phyloP scores from a whole-genome alignment of 495 filamentous ascomycete species.

The Xylaria scruposa region DNA sequence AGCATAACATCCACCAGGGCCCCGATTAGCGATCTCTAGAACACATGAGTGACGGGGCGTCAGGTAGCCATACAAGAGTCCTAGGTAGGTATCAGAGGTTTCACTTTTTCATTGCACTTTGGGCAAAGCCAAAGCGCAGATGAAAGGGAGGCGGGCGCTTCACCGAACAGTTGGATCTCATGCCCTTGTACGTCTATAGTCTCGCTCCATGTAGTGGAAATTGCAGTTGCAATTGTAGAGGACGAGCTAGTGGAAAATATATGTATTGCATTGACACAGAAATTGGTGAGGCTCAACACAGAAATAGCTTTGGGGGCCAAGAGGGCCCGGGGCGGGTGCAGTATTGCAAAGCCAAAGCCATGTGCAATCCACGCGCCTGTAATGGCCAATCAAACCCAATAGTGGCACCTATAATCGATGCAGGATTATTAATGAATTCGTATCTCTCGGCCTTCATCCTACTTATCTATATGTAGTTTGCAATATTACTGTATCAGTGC shows the following conservation, averaged over 20 bases:
- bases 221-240: constrained; percentile 4
- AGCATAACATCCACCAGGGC: background rate
- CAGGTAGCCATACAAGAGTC: background rate
- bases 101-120: background rate
- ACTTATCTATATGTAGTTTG: background rate
- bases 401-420: too few species aligned
- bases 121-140: background rate
- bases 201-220: background rate
- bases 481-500: background rate
- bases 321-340: too few species aligned
- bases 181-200: background rate
- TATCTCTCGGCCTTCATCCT: background rate
- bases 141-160: background rate
- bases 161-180: constrained; percentile 2
- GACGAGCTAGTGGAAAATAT: background rate
- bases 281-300: background rate
- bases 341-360: too few species aligned
- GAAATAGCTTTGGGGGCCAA: too few species aligned
- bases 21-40: background rate
- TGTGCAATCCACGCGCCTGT: too few species aligned
- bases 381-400: too few species aligned
- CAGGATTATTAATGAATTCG: background rate
- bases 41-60: background rate
- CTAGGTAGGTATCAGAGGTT: background rate
- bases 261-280: background rate